Percentiles rank a stretch among this genome's conserved stretches.
These are phyloP conservation scores for Pichia nanzhaoensis DNA, from an alignment of 805 yeast species.

Conservation along the genomic window DNA sequence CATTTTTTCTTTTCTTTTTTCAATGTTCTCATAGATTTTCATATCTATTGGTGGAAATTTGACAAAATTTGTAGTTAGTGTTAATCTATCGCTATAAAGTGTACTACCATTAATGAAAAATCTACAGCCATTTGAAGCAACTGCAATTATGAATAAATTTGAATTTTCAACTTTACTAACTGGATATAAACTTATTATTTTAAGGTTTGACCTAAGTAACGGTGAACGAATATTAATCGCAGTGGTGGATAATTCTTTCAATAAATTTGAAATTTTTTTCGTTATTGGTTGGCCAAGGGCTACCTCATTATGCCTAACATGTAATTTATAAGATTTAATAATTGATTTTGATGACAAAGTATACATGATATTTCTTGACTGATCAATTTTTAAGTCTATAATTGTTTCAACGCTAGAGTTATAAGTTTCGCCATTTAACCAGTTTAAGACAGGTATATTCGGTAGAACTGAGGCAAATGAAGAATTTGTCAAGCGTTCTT, in stretches of 20 bases:
- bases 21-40: slow-evolving; percentile 25
- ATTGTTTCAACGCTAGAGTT: slow-evolving; percentile 40
- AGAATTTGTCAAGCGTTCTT: slow-evolving; percentile 73
- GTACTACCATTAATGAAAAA: slow-evolving; percentile 51
- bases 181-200: slow-evolving; percentile 57
- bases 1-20: slow-evolving; percentile 32
- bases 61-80: slow-evolving; percentile 32
- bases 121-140: slow-evolving; percentile 80
- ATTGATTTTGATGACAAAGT: slow-evolving; percentile 75
- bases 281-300: slow-evolving; percentile 27
- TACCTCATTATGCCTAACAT: slow-evolving; percentile 32
- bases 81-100: slow-evolving; percentile 29
- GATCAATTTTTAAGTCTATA: slow-evolving; percentile 64
- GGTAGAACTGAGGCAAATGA: slow-evolving; percentile 49
- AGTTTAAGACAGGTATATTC: slow-evolving; percentile 26
- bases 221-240: slow-evolving; percentile 36
- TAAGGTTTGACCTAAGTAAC: slow-evolving; percentile 48
- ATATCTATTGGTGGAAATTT: slow-evolving; percentile 41
- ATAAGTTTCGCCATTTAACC: slow-evolving; percentile 18
- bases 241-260: slow-evolving; percentile 40
- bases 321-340: slow-evolving; percentile 70
- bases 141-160: slow-evolving; percentile 66
- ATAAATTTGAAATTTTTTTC: slow-evolving; percentile 40
- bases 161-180: slow-evolving; percentile 59
- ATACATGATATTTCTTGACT: slow-evolving; percentile 69